Conservation (phyloP, 768 basidiomycete species). For the Goffeauzyma gilvescens region DNA sequence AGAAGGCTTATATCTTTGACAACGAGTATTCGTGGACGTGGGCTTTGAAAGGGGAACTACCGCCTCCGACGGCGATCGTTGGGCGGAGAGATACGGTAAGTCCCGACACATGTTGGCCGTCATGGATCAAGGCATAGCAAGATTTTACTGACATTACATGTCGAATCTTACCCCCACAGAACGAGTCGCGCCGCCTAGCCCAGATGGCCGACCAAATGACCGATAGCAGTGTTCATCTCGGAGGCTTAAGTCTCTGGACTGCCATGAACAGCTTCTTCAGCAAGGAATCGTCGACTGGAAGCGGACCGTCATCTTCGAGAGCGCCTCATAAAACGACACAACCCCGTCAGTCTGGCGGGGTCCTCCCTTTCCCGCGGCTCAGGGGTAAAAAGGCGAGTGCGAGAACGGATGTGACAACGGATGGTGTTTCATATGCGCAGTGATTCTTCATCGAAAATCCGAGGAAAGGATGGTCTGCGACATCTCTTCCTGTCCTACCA, state of each 20-base stretch:
- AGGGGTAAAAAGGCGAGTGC: no score
- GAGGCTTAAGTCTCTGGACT: constrained; percentile 29
- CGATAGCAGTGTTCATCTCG: constrained; percentile 15
- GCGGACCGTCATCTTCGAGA: no score
- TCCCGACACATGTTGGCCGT: not conserved
- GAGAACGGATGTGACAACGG: no score
- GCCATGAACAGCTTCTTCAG: constrained; percentile 26
- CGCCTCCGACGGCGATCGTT: constrained; percentile 80
- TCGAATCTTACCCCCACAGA: constrained; percentile 12
- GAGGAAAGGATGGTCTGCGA: no score
- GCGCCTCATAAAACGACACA: no score
- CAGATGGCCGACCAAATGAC: constrained; percentile 29
- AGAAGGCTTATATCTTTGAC: constrained; percentile 36
- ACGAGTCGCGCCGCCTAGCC: constrained; percentile 29
- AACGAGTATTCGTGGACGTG: constrained; percentile 64
- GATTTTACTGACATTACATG: no score
- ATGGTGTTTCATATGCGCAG: no score
- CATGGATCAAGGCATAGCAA: not conserved
- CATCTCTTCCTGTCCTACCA: no score
- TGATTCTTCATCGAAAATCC: no score
- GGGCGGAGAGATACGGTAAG: constrained; percentile 60
- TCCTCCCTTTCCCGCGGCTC: no score
- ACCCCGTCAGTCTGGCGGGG: no score
- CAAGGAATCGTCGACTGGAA: no score
- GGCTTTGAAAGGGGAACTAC: constrained; percentile 64